phyloP scores from a whole-genome alignment of 192 early-diverging fungal genomes.

The Spinellus fusiger region DNA sequence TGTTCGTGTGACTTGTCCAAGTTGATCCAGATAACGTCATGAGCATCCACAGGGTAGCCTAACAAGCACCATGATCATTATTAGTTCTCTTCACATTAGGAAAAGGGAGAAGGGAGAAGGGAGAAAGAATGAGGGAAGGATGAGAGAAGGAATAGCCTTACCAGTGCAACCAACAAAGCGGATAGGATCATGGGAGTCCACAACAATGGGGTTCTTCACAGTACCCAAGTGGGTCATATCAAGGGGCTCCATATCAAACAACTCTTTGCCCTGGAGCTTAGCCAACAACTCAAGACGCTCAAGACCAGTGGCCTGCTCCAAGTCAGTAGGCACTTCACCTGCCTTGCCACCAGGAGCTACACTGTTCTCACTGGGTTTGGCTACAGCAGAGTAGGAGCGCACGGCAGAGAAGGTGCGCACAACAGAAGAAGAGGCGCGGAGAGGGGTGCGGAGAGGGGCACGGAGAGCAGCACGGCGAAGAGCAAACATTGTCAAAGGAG shows the following conservation, averaged over 20 bases:
- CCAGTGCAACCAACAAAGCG: slow-evolving; percentile 93
- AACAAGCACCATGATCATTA: slow-evolving; percentile 3
- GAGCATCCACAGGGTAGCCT: slow-evolving; percentile 92
- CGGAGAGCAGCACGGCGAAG: slow-evolving; percentile 40
- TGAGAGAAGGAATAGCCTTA: slow-evolving; percentile 41
- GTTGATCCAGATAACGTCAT: slow-evolving; percentile 88
- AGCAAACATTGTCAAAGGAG: slow-evolving; percentile 32
- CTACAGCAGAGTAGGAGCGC: slow-evolving; percentile 42
- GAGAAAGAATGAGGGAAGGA: background rate
- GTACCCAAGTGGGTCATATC: slow-evolving; percentile 70
- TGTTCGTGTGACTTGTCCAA: slow-evolving; percentile 70
- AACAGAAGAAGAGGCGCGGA: no score
- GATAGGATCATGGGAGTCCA: slow-evolving; percentile 72
- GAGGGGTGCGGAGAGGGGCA: slow-evolving; percentile 33
- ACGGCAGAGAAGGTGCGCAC: slow-evolving; percentile 35
- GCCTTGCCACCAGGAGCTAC: slow-evolving; percentile 61
- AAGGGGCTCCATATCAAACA: slow-evolving; percentile 85
- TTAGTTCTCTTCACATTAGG: background rate
- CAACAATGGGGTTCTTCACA: slow-evolving; percentile 77
- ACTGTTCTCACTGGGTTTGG: background rate
- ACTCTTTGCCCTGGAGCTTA: slow-evolving; percentile 78
- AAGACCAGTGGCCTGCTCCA: slow-evolving; percentile 84
- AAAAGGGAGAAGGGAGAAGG: background rate
- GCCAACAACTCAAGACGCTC: slow-evolving; percentile 88
- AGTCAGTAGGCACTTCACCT: slow-evolving; percentile 74